phyloP scores from a whole-genome alignment of 2,329 filamentous ascomycete genomes.

The Diaporthe velutina region DNA sequence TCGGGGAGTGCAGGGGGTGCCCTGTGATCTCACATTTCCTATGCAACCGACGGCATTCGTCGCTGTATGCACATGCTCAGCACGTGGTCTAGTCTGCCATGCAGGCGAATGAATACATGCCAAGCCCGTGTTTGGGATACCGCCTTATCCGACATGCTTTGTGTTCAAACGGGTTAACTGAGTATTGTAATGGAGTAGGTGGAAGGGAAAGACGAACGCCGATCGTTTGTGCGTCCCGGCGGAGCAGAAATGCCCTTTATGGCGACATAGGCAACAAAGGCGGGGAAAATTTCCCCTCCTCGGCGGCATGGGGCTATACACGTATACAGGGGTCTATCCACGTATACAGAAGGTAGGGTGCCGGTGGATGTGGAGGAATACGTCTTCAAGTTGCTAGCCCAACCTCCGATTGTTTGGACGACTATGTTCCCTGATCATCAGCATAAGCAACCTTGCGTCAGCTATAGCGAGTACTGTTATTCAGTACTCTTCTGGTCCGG shows the following conservation, averaged over 20 bases:
- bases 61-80: background rate
- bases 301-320: too few species aligned
- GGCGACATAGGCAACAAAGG: conserved; percentile 44
- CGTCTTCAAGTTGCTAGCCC: too few species aligned
- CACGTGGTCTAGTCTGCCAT: background rate
- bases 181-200: too few species aligned
- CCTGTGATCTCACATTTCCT: background rate
- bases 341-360: too few species aligned
- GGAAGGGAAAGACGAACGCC: background rate
- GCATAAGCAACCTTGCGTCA: conserved; percentile 59
- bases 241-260: background rate
- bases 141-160: background rate
- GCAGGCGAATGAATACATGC: background rate
- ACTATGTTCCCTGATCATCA: too few species aligned
- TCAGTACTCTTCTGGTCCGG: conserved; percentile 58
- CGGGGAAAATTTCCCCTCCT: too few species aligned
- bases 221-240: background rate
- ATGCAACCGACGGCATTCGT: background rate
- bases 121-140: background rate
- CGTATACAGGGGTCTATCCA: too few species aligned
- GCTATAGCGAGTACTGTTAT: conserved; percentile 54
- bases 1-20: too few species aligned
- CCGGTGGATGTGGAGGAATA: too few species aligned
- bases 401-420: too few species aligned
- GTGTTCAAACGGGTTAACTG: background rate